Conservation (phyloP, 805 yeast genomes). For the Tetrapisispora arboricola region DNA sequence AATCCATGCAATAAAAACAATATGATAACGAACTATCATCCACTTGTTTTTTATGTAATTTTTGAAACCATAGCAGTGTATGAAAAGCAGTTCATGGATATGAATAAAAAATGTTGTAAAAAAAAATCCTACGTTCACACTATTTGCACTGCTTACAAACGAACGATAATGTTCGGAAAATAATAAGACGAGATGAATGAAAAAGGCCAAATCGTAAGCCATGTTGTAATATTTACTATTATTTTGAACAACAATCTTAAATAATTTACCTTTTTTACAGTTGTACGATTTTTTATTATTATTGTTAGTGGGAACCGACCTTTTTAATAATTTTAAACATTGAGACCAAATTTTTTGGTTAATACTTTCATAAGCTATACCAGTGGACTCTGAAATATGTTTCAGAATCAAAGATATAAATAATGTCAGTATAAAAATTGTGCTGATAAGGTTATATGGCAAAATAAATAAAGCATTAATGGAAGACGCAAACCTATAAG, state of each 20-base stretch:
- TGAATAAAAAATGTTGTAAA: background rate
- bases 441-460: slow-evolving; percentile 1
- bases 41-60: background rate
- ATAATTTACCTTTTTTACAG: no score
- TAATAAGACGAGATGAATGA: background rate
- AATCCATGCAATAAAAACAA: background rate
- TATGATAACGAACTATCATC: background rate
- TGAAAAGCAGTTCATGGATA: background rate
- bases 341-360: slow-evolving; percentile 1
- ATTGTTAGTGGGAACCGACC: background rate
- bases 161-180: background rate
- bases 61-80: background rate
- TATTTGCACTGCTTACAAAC: background rate
- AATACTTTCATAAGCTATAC: slow-evolving; percentile 1
- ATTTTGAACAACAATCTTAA: background rate
- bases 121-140: background rate
- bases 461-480: slow-evolving; percentile 1
- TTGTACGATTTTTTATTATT: background rate
- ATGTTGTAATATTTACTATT: background rate
- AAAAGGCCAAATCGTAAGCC: background rate
- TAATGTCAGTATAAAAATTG: background rate
- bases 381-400: background rate
- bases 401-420: slow-evolving; percentile 1
- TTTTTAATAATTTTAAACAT: background rate
- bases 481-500: background rate